Evolutionary conservation across 768 basidiomycete species (phyloP).

Genomic region (Ramaria sp.): DNA sequence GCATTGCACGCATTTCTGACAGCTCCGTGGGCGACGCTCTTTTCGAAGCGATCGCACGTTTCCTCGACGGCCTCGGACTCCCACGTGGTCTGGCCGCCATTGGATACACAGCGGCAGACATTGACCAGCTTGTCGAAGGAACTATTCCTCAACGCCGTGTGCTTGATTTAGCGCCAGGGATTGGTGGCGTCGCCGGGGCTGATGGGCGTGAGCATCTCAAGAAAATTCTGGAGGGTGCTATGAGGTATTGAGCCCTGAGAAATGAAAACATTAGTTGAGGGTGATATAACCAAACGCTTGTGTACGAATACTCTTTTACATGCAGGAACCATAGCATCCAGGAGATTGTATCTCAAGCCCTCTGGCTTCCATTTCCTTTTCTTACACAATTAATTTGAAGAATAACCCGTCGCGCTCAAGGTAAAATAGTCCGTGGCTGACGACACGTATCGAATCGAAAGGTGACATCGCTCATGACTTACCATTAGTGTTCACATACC

Average conservation of each 20-base stretch:
- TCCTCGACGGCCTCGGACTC: slow-evolving; percentile 75
- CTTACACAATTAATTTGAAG: too few relatives aligned
- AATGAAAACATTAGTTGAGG: too few relatives aligned
- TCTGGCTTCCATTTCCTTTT: too few relatives aligned
- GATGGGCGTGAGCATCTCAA: slow-evolving; percentile 79
- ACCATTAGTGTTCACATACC: too few relatives aligned
- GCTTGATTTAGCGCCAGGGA: slow-evolving; percentile 84
- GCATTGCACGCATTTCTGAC: slow-evolving; percentile 64
- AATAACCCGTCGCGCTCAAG: too few relatives aligned
- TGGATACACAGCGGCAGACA: slow-evolving; percentile 59
- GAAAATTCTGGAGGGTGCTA: slow-evolving; percentile 65
- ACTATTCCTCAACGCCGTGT: slow-evolving; percentile 89
- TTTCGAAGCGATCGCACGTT: slow-evolving; percentile 79
- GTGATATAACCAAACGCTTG: too few relatives aligned
- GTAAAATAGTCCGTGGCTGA: too few relatives aligned
- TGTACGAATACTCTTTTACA: too few relatives aligned
- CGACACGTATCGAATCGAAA: too few relatives aligned
- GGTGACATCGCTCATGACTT: too few relatives aligned
- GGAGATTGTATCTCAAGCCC: too few relatives aligned
- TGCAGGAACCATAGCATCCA: too few relatives aligned
- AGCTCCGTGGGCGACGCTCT: slow-evolving; percentile 67
- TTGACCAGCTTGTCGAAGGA: slow-evolving; percentile 74
- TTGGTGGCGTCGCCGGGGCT: slow-evolving; percentile 71
- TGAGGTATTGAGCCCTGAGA: slow-evolving; percentile 48
- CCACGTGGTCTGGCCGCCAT: slow-evolving; percentile 80